Conservation (phyloP, 2,329 filamentous ascomycete genomes). For the Scortechinia acanthostroma region DNA sequence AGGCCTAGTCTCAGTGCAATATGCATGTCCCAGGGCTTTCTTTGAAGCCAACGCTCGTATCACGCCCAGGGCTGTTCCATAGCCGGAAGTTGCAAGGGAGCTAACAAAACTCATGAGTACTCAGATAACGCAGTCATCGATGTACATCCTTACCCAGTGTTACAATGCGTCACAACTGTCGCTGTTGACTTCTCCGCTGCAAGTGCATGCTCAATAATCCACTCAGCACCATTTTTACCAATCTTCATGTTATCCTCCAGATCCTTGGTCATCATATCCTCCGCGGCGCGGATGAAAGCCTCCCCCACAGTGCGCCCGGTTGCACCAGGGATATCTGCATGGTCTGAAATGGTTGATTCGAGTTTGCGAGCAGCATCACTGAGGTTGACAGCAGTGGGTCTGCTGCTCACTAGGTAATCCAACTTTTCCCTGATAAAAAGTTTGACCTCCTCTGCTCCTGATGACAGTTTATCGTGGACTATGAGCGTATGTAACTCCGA, state of each 20-base stretch:
- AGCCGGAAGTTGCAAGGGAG: slow-evolving; percentile 59
- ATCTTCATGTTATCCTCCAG: slow-evolving; percentile 55
- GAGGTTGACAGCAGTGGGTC: slow-evolving; percentile 60
- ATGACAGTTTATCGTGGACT: slow-evolving; percentile 26
- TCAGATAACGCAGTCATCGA: slow-evolving; percentile 4
- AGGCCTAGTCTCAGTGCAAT: slow-evolving; percentile 59
- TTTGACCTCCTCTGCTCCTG: slow-evolving; percentile 38
- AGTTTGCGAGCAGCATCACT: slow-evolving; percentile 54
- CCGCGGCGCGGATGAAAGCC: slow-evolving; percentile 48
- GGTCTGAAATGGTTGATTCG: slow-evolving; percentile 33
- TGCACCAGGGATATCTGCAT: slow-evolving; percentile 8
- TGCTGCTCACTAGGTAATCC: slow-evolving; percentile 52
- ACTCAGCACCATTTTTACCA: slow-evolving; percentile 51
- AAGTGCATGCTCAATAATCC: slow-evolving; percentile 42
- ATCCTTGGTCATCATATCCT: slow-evolving; percentile 56
- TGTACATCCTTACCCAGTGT: slow-evolving; percentile 46
- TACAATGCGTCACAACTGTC: slow-evolving; percentile 58
- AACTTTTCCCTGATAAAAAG: slow-evolving; percentile 44
- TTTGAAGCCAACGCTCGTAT: slow-evolving; percentile 48
- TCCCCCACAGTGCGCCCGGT: slow-evolving; percentile 30
- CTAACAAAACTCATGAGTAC: slow-evolving; percentile 19
- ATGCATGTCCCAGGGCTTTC: slow-evolving; percentile 44
- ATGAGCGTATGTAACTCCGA: slow-evolving; percentile 39
- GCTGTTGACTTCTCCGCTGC: slow-evolving; percentile 30
- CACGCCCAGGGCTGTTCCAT: slow-evolving; percentile 58